A percentile compares a stretch with the other conserved stretches of the same genome.
Evolutionary conservation across 1,284 basidiomycete genomes (phyloP).

Genomic region (Ceratobasidium sp.): DNA sequence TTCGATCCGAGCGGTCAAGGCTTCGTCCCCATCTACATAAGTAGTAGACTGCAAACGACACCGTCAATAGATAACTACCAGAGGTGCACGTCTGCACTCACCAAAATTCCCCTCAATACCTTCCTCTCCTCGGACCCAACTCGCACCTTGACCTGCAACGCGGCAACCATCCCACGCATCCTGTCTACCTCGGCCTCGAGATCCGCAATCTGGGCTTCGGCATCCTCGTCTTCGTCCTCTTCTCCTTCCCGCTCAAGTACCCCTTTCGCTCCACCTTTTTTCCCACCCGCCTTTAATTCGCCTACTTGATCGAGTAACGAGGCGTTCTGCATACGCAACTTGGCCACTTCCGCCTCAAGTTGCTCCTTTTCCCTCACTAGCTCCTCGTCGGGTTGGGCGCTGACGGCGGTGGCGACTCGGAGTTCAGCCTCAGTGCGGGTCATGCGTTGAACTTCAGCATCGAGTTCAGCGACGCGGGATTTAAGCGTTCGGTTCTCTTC

Average conservation of each 20-base stretch:
- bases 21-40: slow-evolving; percentile 48
- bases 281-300: slow-evolving; percentile 46
- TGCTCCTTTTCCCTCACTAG: slow-evolving; percentile 62
- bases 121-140: slow-evolving; percentile 62
- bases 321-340: slow-evolving; percentile 67
- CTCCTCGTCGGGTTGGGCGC: slow-evolving; percentile 50
- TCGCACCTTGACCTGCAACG: slow-evolving; percentile 57
- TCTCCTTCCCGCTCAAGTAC: slow-evolving; percentile 59
- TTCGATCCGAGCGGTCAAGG: slow-evolving; percentile 54
- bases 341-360: slow-evolving; percentile 62
- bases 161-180: slow-evolving; percentile 53
- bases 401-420: background rate
- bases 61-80: slow-evolving; percentile 12
- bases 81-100: slow-evolving; percentile 48
- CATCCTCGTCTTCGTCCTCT: slow-evolving; percentile 52
- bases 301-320: slow-evolving; percentile 60
- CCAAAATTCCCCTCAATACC: slow-evolving; percentile 65
- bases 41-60: background rate
- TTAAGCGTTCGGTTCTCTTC: slow-evolving; percentile 71
- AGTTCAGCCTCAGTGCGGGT: slow-evolving; percentile 20
- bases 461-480: slow-evolving; percentile 9
- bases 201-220: slow-evolving; percentile 49
- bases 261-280: slow-evolving; percentile 52
- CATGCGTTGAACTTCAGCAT: slow-evolving; percentile 31
- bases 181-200: slow-evolving; percentile 52